These are phyloP conservation scores for Cicer judaicum DNA, from an alignment of 306 rosid genomes.

Conservation along the genomic window DNA sequence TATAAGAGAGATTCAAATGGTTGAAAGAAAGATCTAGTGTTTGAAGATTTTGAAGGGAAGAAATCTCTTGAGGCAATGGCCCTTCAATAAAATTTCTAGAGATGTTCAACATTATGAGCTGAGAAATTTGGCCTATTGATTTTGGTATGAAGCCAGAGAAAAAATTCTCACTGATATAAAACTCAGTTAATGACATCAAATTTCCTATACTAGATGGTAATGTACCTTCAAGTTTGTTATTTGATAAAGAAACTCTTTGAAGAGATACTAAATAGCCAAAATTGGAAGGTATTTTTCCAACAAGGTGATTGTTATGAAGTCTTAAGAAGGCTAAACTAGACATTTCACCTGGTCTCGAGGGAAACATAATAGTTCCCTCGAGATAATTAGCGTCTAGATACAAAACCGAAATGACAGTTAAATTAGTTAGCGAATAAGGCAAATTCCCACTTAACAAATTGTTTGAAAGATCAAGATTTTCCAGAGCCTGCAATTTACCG, in stretches of 20 bases:
- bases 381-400: slow-evolving; percentile 42
- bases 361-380: slow-evolving; percentile 64
- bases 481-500: slow-evolving; percentile 54
- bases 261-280: slow-evolving; percentile 59
- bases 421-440: slow-evolving; percentile 52
- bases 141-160: slow-evolving; percentile 64
- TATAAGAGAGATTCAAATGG: slow-evolving; percentile 53
- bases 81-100: slow-evolving; percentile 59
- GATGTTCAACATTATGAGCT: slow-evolving; percentile 55
- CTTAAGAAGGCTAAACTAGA: slow-evolving; percentile 53
- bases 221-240: slow-evolving; percentile 61
- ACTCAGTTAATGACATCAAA: slow-evolving; percentile 51
- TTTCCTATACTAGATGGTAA: slow-evolving; percentile 67
- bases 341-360: slow-evolving; percentile 58
- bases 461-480: slow-evolving; percentile 67
- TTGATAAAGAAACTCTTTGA: slow-evolving; percentile 58
- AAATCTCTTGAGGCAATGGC: slow-evolving; percentile 62
- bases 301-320: slow-evolving; percentile 57
- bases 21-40: slow-evolving; percentile 67
- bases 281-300: slow-evolving; percentile 54
- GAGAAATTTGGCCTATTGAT: slow-evolving; percentile 60
- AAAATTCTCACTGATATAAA: slow-evolving; percentile 57
- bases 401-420: slow-evolving; percentile 57
- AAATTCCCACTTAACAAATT: slow-evolving; percentile 45
- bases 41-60: slow-evolving; percentile 65